These are phyloP conservation scores for Dryas integrifolia DNA, from an alignment of 331 rosid species.

Conservation along the genomic window DNA sequence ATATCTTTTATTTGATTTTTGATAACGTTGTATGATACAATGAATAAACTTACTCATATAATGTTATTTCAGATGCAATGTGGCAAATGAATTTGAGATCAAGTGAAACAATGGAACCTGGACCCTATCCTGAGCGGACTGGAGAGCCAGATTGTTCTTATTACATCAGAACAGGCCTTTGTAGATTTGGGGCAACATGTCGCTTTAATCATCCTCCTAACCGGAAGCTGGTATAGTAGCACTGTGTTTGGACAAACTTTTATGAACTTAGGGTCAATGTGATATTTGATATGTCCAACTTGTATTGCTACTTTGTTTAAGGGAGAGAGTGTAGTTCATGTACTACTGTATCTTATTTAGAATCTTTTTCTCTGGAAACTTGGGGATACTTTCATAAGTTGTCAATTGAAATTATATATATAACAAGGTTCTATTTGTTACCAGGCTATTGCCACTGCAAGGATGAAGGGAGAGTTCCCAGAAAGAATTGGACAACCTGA, in stretches of 20 bases:
- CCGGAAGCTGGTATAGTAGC: slow-evolving; percentile 77
- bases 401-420: background rate
- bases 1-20: slow-evolving; percentile 15
- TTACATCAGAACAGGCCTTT: slow-evolving; percentile 91
- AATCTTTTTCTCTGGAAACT: background rate
- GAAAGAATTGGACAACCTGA: slow-evolving; percentile 96
- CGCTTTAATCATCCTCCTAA: slow-evolving; percentile 96
- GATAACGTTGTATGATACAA: background rate
- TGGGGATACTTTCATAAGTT: slow-evolving; percentile 3
- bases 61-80: slow-evolving; percentile 71
- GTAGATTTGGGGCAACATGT: slow-evolving; percentile 93
- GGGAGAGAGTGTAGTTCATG: background rate
- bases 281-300: background rate
- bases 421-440: slow-evolving; percentile 15
- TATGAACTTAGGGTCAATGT: slow-evolving; percentile 8
- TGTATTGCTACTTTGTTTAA: background rate
- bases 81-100: slow-evolving; percentile 91
- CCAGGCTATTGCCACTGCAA: slow-evolving; percentile 93
- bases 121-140: slow-evolving; percentile 85
- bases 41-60: slow-evolving; percentile 17
- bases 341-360: background rate
- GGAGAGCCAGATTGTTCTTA: slow-evolving; percentile 96
- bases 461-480: slow-evolving; percentile 97
- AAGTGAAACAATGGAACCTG: slow-evolving; percentile 81
- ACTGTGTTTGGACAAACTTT: slow-evolving; percentile 25